These are phyloP conservation scores for Apophysomyces ossiformis DNA, from an alignment of 371 early-diverging fungal species.

Conservation along the genomic window DNA sequence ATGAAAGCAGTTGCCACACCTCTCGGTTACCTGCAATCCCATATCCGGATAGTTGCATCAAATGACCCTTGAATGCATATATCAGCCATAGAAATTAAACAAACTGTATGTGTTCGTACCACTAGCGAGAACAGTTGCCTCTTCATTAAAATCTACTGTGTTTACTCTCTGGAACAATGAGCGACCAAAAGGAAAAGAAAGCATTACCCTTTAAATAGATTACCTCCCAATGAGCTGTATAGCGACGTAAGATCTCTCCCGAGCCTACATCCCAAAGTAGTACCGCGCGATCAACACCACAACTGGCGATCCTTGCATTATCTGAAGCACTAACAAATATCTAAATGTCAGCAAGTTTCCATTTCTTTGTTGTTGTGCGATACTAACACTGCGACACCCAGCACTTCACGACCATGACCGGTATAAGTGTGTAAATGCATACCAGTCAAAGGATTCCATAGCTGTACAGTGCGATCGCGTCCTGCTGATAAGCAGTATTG, in stretches of 20 bases:
- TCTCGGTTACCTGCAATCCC: slow-evolving; percentile 77
- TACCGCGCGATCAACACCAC: slow-evolving; percentile 82
- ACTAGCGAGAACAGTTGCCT: slow-evolving; percentile 80
- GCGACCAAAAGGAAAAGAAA: neutral
- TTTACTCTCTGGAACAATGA: slow-evolving; percentile 68
- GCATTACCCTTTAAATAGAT: neutral
- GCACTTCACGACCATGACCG: slow-evolving; percentile 90
- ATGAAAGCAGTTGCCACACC: neutral
- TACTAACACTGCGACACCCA: slow-evolving; percentile 72
- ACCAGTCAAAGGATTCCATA: slow-evolving; percentile 82
- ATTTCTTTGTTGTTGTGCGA: neutral
- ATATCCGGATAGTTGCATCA: slow-evolving; percentile 88
- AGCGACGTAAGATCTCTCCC: slow-evolving; percentile 73
- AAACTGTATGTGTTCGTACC: slow-evolving; percentile 37
- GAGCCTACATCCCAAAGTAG: slow-evolving; percentile 88
- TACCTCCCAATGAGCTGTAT: slow-evolving; percentile 84
- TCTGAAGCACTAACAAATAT: slow-evolving; percentile 60
- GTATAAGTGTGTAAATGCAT: slow-evolving; percentile 75
- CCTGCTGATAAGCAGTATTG: slow-evolving; percentile 82
- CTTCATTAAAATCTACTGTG: slow-evolving; percentile 79
- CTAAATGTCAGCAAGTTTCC: neutral
- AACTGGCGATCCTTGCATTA: slow-evolving; percentile 81
- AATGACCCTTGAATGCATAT: slow-evolving; percentile 70
- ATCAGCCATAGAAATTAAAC: slow-evolving; percentile 1
- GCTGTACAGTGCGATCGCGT: slow-evolving; percentile 74